Percentiles rank a stretch among this genome's conserved stretches.
These are phyloP conservation scores for Pythium biforme DNA, from an alignment of 352 stramenopile species.

Conservation along the genomic window DNA sequence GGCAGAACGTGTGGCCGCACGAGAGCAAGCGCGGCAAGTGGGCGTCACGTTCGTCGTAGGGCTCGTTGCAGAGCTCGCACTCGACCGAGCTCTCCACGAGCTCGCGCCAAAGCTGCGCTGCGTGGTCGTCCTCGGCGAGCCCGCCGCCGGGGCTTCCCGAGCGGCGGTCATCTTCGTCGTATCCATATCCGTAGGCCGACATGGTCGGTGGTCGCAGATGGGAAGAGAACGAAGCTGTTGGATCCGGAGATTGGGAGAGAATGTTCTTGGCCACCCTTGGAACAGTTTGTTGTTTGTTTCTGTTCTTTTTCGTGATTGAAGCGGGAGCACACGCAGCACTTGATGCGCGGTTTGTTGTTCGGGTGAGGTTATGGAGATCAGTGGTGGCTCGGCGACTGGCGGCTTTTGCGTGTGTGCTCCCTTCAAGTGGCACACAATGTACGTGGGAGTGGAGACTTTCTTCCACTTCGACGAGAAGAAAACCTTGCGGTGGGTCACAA, in stretches of 20 bases:
- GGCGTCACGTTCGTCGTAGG: conserved; percentile 67
- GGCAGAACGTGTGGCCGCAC: conserved; percentile 84
- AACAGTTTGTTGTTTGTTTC: too few relatives aligned
- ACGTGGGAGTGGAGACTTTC: conserved; percentile 1
- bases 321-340: too few relatives aligned
- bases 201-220: not conserved
- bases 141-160: too few relatives aligned
- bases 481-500: not conserved
- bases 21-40: conserved; percentile 70
- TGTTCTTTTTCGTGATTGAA: too few relatives aligned
- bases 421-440: not conserved
- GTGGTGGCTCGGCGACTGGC: not conserved
- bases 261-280: not conserved
- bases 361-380: not conserved
- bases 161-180: not conserved
- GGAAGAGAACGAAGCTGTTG: not conserved
- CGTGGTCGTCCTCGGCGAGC: conserved; percentile 43
- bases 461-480: conserved; percentile 17
- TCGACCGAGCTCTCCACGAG: conserved; percentile 77
- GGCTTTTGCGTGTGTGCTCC: not conserved
- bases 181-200: conserved; percentile 4
- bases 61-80: conserved; percentile 86
- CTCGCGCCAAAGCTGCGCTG: conserved; percentile 60
- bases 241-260: not conserved
- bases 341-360: too few relatives aligned